A percentile compares a stretch with the other conserved stretches of the same genome.
These are phyloP conservation scores for Puccinia hordei DNA, from an alignment of 1,284 basidiomycete species.

Conservation along the genomic window DNA sequence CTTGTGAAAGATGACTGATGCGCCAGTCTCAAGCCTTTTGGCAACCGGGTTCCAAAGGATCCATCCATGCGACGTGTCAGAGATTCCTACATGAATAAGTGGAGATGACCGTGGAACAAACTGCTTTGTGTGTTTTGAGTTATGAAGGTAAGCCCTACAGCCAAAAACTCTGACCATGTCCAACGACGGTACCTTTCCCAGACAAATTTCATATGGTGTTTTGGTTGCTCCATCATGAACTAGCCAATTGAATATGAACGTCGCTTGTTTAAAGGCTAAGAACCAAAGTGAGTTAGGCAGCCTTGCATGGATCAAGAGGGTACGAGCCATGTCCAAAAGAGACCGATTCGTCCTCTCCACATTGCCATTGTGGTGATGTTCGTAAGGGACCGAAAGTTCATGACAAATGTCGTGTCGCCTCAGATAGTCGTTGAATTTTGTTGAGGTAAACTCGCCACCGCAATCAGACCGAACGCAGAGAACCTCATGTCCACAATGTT, in stretches of 20 bases:
- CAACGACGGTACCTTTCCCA: neutral
- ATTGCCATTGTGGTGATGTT: too few relatives aligned
- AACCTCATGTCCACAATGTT: too few relatives aligned
- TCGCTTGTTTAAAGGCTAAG: neutral
- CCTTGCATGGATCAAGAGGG: too few relatives aligned
- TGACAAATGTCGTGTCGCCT: too few relatives aligned
- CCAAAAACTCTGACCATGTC: slow-evolving; percentile 13
- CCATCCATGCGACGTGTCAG: neutral
- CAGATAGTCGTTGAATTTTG: too few relatives aligned
- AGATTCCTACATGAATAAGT: neutral
- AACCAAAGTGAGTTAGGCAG: neutral
- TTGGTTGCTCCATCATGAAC: neutral
- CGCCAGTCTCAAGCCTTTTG: neutral
- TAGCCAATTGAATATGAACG: neutral
- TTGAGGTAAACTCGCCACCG: too few relatives aligned
- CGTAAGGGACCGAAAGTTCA: too few relatives aligned
- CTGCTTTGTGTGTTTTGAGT: neutral
- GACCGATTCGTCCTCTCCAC: too few relatives aligned
- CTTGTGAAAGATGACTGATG: slow-evolving; percentile 1
- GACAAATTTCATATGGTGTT: neutral
- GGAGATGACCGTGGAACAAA: neutral
- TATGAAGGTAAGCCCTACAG: neutral
- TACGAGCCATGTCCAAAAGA: too few relatives aligned
- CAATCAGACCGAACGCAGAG: too few relatives aligned
- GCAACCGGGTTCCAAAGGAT: neutral